phyloP scores from a whole-genome alignment of 148 eudicot genomes.

The Fagopyrum tataricum region DNA sequence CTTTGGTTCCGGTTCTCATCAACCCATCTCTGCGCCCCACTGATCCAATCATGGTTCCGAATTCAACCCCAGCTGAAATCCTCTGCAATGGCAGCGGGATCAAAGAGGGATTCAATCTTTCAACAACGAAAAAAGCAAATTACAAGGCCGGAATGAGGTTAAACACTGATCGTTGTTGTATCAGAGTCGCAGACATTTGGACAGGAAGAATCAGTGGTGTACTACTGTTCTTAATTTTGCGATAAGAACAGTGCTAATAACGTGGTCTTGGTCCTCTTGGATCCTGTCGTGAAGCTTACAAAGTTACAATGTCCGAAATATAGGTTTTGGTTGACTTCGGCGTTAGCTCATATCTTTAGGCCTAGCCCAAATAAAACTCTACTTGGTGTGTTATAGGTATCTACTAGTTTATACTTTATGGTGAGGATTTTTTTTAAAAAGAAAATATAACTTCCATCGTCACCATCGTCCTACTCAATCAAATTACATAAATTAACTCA shows the following conservation, averaged over 20 bases:
- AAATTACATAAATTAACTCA: too few species aligned
- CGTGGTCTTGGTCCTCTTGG: neutral
- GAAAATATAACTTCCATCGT: too few species aligned
- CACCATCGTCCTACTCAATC: too few species aligned
- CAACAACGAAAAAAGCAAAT: neutral
- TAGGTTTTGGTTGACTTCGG: neutral
- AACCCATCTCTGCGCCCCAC: constrained; percentile 45
- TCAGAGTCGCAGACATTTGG: neutral
- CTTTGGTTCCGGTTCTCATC: constrained; percentile 26
- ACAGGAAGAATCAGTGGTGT: neutral
- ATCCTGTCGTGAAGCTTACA: too few species aligned
- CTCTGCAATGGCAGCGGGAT: constrained; percentile 1
- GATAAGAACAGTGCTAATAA: neutral
- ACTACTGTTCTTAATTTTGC: neutral
- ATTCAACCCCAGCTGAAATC: neutral
- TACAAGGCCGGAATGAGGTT: neutral
- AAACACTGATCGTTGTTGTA: neutral
- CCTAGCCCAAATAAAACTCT: neutral
- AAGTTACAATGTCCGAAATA: too few species aligned
- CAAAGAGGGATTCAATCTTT: neutral
- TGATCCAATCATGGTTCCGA: constrained; percentile 29
- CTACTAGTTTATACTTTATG: too few species aligned
- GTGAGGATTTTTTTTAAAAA: too few species aligned
- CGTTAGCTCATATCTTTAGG: neutral
- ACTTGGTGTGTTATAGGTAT: too few species aligned